These are phyloP conservation scores for Trichoderma sp. DNA, from an alignment of 2,329 filamentous ascomycete genomes.

Conservation along the genomic window DNA sequence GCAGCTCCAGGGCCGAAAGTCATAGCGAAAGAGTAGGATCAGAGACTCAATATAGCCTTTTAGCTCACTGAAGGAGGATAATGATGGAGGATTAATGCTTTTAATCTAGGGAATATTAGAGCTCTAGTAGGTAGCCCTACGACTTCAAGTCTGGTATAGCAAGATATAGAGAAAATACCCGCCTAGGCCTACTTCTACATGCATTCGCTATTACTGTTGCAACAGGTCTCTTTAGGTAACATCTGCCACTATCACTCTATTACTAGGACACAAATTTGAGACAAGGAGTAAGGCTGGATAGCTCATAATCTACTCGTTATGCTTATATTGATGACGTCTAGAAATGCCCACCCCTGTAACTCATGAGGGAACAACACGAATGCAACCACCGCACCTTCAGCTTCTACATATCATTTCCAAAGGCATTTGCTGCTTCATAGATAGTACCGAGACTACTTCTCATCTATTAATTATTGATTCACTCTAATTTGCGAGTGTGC, in stretches of 20 bases:
- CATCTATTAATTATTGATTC: background rate
- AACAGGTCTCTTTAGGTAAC: background rate
- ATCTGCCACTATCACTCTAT: background rate
- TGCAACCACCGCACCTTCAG: fast-evolving
- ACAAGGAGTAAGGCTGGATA: background rate
- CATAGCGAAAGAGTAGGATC: background rate
- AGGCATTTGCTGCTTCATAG: background rate
- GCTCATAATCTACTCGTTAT: background rate
- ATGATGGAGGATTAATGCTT: background rate
- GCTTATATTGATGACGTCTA: background rate
- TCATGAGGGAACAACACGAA: background rate
- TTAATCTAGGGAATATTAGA: background rate
- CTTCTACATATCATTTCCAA: background rate
- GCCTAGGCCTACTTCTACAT: background rate
- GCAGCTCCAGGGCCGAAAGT: background rate
- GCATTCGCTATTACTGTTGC: background rate
- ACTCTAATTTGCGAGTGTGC: background rate
- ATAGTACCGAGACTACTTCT: background rate
- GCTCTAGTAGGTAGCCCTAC: too few species aligned
- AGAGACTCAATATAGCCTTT: background rate
- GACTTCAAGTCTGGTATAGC: background rate
- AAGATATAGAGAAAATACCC: background rate
- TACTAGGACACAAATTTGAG: background rate
- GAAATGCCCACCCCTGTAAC: too few species aligned
- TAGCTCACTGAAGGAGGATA: too few species aligned